Evolutionary conservation across 768 basidiomycete genomes (phyloP), one percentile per base, ranked within the genome.

Genomic region (Suillus discolor): DNA sequence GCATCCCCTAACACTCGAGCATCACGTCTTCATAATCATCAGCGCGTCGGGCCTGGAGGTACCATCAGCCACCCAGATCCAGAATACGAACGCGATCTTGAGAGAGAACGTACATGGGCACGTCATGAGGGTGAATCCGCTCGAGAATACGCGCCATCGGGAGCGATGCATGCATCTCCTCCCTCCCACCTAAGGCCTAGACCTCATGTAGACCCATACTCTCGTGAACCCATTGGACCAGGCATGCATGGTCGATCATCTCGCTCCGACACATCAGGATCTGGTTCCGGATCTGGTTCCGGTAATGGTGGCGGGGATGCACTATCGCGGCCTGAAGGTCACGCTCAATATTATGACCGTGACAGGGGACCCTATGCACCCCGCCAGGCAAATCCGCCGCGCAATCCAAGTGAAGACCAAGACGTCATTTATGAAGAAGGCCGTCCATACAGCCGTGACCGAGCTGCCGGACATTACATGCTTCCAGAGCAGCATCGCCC

Each of bases 11-110:
- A 69, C 59, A 64, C 73, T 67, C 76, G 77, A 70, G 73, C 75
- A 71, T 73, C 79, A 62, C 83, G 84, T 70, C 74, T 82, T 57
- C 91, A 91, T 73, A 81, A 81, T 66, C 89, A 91, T 75, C 89
- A 90, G 74, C 87, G 88, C 63, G 72, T 88, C 70, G 89, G 88
- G 8, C 88, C 89, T 47, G 88, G 82, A 4, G 80, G 86, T 31
- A 86, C 83, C 69, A 80, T 89, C 57, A 84, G 82, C 71, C 73
- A 76, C 68, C 73, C 76, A 44, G 79, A 78, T 45, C 67, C 70
- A 54, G 76, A 77, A 57, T 70, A 66, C 47, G 76, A 77, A 65
- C 78, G 84, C 65, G 83, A 82, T 23, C 82, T 86, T 28, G 84
- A 87, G 38, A 79, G 84, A 71, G 85, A 84, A 64, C 75, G 70